Conservation (phyloP, 2,329 filamentous ascomycete genomes). For the Triangularia verruculosa region DNA sequence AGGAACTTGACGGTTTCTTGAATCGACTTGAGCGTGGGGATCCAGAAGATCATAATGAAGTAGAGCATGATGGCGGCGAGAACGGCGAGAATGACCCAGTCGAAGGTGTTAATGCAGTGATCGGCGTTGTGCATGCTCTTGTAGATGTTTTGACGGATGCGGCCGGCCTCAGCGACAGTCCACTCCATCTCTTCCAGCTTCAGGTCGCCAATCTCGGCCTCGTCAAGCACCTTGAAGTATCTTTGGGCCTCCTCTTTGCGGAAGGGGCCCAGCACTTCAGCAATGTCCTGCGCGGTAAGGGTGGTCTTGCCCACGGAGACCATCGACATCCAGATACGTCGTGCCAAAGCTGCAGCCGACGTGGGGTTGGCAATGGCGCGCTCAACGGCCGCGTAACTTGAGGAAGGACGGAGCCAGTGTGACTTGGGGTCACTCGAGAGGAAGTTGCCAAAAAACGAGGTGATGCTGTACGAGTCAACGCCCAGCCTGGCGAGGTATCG, state of each 20-base stretch:
- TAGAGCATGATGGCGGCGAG: slow-evolving; percentile 29
- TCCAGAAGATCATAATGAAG: slow-evolving; percentile 29
- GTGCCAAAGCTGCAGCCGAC: slow-evolving; percentile 28
- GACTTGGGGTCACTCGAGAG: slow-evolving; percentile 25
- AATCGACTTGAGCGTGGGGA: slow-evolving; percentile 31
- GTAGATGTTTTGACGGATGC: slow-evolving; percentile 30
- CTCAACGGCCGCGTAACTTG: slow-evolving; percentile 30
- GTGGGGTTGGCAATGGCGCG: slow-evolving; percentile 28
- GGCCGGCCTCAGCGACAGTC: slow-evolving; percentile 30
- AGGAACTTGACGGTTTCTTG: slow-evolving; percentile 29
- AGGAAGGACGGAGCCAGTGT: slow-evolving; percentile 30
- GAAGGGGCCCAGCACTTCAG: slow-evolving; percentile 30
- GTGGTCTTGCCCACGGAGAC: slow-evolving; percentile 25
- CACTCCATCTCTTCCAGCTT: slow-evolving; percentile 31
- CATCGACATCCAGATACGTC: slow-evolving; percentile 33
- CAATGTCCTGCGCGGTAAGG: slow-evolving; percentile 27
- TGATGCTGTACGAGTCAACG: slow-evolving; percentile 29
- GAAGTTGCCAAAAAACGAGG: slow-evolving; percentile 31
- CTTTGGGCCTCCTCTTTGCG: slow-evolving; percentile 25
- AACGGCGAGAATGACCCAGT: slow-evolving; percentile 29
- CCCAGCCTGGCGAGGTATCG: slow-evolving; percentile 29
- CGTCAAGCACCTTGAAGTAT: slow-evolving; percentile 26
- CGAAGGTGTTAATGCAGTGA: slow-evolving; percentile 33
- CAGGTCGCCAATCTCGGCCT: slow-evolving; percentile 30
- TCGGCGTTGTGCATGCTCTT: slow-evolving; percentile 30